Conservation (phyloP, 495 filamentous ascomycete species). For the Neurospora sp. region DNA sequence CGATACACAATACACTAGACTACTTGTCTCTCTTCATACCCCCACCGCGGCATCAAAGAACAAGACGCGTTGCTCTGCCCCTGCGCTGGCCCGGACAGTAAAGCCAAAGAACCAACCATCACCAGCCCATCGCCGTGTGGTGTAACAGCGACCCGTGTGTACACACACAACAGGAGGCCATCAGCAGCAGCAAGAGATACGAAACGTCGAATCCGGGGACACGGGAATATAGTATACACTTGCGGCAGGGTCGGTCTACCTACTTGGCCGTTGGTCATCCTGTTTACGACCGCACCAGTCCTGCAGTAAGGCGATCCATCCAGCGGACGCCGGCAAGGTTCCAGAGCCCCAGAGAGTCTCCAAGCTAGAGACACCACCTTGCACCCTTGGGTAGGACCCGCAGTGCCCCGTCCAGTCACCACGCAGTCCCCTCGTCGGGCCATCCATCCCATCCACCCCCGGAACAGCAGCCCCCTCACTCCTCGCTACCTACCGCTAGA, state of each 20-base stretch:
- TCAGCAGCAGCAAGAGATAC: neutral
- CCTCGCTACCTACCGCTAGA: neutral
- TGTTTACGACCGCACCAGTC: conserved; percentile 5
- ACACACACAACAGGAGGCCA: conserved; percentile 4
- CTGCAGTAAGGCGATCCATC: conserved; percentile 24
- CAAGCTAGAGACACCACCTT: neutral
- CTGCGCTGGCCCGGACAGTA: conserved; percentile 10
- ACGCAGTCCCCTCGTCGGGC: neutral
- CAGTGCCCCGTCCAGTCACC: conserved; percentile 12
- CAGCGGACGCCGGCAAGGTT: conserved; percentile 2
- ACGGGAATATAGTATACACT: conserved; percentile 9
- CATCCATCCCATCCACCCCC: neutral
- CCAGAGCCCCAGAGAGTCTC: conserved; percentile 10
- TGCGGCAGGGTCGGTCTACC: neutral
- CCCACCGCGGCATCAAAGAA: conserved; percentile 7
- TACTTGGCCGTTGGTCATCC: conserved; percentile 4
- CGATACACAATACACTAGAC: neutral
- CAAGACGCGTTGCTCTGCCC: conserved; percentile 10
- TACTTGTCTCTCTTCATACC: neutral
- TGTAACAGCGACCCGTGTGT: conserved; percentile 22
- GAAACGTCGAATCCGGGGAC: conserved; percentile 16
- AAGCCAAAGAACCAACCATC: conserved; percentile 20
- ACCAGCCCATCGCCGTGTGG: conserved; percentile 16
- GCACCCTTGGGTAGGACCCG: conserved; percentile 13
- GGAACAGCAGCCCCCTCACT: neutral